Evolutionary conservation across 441 rosid genomes (phyloP).

Genomic region (Lepidium campestre): DNA sequence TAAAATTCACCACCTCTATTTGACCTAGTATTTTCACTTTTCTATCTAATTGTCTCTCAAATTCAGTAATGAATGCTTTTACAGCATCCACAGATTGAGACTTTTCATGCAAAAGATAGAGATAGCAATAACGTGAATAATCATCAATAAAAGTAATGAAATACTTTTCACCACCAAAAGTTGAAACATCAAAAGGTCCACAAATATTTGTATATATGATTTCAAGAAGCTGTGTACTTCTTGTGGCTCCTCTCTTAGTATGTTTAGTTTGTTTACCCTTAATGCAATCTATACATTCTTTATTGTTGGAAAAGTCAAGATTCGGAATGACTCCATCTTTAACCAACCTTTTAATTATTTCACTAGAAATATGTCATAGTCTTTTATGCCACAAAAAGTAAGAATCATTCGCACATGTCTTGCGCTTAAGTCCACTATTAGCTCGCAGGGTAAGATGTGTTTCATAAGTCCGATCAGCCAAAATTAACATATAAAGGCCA

Average conservation of each 20-base stretch:
- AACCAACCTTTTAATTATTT: too few species aligned
- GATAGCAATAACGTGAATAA: not conserved
- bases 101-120: not conserved
- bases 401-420: not conserved
- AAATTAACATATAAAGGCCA: not conserved
- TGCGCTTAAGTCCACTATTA: not conserved
- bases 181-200: not conserved
- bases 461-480: too few species aligned
- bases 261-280: not conserved
- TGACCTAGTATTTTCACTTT: not conserved
- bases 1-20: too few species aligned
- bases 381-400: not conserved
- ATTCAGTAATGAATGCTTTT: not conserved
- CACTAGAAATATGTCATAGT: too few species aligned
- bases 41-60: not conserved
- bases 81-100: not conserved
- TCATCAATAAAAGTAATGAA: not conserved
- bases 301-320: not conserved
- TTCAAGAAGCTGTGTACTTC: not conserved
- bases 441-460: not conserved
- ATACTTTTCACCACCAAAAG: not conserved
- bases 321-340: too few species aligned
- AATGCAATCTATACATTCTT: not conserved
- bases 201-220: not conserved
- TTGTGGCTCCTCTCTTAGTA: not conserved